Percentiles rank a stretch among this genome's conserved stretches.
phyloP scores from a whole-genome alignment of 805 yeast genomes.

The Starmerella floris region DNA sequence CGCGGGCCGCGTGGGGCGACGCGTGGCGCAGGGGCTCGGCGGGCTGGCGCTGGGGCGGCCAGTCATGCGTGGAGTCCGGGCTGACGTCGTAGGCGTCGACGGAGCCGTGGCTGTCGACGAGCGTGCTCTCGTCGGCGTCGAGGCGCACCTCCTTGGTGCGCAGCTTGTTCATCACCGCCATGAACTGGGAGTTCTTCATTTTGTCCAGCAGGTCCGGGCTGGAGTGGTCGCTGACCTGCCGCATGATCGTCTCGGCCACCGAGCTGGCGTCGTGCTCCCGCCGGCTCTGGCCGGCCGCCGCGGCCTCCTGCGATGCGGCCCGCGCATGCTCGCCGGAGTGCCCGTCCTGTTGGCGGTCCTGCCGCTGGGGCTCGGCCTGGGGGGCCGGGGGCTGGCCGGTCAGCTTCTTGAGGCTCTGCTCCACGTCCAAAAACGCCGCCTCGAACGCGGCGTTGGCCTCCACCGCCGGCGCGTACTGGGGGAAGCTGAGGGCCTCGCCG shows the following conservation, averaged over 20 bases:
- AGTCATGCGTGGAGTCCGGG: slow-evolving; percentile 2
- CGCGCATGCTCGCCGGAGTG: background rate
- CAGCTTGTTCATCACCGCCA: slow-evolving; percentile 17
- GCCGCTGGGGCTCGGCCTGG: background rate
- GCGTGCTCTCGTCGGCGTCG: slow-evolving; percentile 3
- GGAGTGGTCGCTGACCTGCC: slow-evolving; percentile 8
- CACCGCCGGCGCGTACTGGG: background rate
- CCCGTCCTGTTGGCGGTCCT: background rate
- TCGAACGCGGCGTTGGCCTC: slow-evolving; percentile 6
- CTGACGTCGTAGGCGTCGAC: background rate
- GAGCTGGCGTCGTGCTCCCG: slow-evolving; percentile 13
- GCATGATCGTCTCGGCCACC: slow-evolving; percentile 15
- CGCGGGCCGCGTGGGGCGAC: background rate
- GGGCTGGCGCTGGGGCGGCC: slow-evolving; percentile 13
- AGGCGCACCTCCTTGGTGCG: slow-evolving; percentile 10
- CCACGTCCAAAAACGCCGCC: slow-evolving; percentile 17
- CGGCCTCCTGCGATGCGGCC: slow-evolving; percentile 4
- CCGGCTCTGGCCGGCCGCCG: background rate
- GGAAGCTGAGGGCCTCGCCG: background rate
- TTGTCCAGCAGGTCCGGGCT: slow-evolving; percentile 14
- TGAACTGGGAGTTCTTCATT: slow-evolving; percentile 18
- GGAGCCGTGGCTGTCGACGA: slow-evolving; percentile 5
- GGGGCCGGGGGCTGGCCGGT: background rate
- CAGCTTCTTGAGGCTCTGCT: slow-evolving; percentile 6
- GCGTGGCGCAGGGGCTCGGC: slow-evolving; percentile 4